A percentile compares a stretch with the other conserved stretches of the same genome.
Evolutionary conservation across 352 stramenopile genomes (phyloP).

Genomic region (Globisporangium cystogenes): DNA sequence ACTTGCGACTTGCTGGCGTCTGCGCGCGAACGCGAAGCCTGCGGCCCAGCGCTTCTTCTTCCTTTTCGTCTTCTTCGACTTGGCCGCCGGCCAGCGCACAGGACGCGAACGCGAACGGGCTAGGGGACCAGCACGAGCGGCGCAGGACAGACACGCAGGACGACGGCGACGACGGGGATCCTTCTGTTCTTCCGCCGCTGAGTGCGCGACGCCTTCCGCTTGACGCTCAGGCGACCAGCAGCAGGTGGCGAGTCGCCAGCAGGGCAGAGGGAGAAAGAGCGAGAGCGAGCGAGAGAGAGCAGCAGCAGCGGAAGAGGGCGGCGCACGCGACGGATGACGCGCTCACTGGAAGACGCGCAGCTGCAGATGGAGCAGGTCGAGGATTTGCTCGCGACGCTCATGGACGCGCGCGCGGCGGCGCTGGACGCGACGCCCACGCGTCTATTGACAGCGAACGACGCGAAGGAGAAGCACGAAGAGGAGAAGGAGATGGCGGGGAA

Average conservation of each 20-base stretch:
- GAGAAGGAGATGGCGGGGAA: neutral
- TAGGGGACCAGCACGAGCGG: neutral
- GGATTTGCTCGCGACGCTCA: conserved; percentile 12
- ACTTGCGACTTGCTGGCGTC: too few relatives aligned
- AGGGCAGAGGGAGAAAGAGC: neutral
- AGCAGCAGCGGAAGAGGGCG: neutral
- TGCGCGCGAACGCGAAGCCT: too few relatives aligned
- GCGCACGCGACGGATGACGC: neutral
- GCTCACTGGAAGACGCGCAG: conserved; percentile 1
- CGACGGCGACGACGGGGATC: neutral
- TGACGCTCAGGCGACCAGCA: neutral
- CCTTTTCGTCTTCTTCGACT: too few relatives aligned
- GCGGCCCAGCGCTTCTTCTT: too few relatives aligned
- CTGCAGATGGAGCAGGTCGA: conserved; percentile 15
- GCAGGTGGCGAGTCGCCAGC: too few relatives aligned
- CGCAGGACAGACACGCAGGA: neutral
- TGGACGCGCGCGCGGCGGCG: conserved; percentile 10
- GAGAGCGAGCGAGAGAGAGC: neutral
- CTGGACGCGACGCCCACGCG: too few relatives aligned
- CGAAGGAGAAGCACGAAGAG: neutral
- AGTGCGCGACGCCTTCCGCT: too few relatives aligned
- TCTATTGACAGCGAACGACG: too few relatives aligned
- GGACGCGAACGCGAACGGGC: neutral
- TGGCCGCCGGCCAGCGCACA: too few relatives aligned
- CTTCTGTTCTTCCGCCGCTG: neutral